Evolutionary conservation across 768 basidiomycete species (phyloP).

Genomic region (Mycena maculata): DNA sequence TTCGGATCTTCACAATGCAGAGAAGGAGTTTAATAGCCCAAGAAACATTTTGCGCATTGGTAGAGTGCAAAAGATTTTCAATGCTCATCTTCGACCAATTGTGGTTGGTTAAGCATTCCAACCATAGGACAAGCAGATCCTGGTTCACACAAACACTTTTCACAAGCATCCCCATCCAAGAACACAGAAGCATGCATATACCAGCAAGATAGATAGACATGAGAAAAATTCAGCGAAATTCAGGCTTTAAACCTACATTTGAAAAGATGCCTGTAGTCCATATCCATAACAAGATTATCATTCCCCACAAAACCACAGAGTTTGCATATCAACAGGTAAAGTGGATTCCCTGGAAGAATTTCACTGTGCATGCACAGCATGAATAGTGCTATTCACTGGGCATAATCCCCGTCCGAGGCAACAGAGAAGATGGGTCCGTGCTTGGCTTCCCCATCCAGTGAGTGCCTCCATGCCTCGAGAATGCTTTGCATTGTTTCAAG

Average conservation of each 20-base stretch:
- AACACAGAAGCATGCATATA: conserved; percentile 26
- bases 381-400: conserved; percentile 28
- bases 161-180: conserved; percentile 26
- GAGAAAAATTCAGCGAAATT: neutral
- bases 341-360: conserved; percentile 20
- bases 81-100: conserved; percentile 19
- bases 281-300: conserved; percentile 23
- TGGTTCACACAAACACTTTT: conserved; percentile 31
- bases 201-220: conserved; percentile 16
- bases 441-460: conserved; percentile 2
- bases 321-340: conserved; percentile 26
- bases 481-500: conserved; percentile 1
- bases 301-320: conserved; percentile 34
- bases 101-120: conserved; percentile 14
- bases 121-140: conserved; percentile 17
- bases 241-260: conserved; percentile 27
- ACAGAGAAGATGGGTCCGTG: conserved; percentile 32
- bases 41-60: conserved; percentile 41
- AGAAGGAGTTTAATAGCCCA: conserved; percentile 36
- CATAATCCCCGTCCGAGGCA: conserved; percentile 36
- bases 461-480: conserved; percentile 26
- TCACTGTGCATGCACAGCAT: conserved; percentile 28
- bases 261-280: conserved; percentile 35
- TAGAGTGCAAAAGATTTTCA: conserved; percentile 31
- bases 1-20: conserved; percentile 33